Percentiles rank a stretch among this genome's conserved stretches.
These are phyloP conservation scores for Populus davidiana DNA, from an alignment of 345 rosid species.

Conservation along the genomic window DNA sequence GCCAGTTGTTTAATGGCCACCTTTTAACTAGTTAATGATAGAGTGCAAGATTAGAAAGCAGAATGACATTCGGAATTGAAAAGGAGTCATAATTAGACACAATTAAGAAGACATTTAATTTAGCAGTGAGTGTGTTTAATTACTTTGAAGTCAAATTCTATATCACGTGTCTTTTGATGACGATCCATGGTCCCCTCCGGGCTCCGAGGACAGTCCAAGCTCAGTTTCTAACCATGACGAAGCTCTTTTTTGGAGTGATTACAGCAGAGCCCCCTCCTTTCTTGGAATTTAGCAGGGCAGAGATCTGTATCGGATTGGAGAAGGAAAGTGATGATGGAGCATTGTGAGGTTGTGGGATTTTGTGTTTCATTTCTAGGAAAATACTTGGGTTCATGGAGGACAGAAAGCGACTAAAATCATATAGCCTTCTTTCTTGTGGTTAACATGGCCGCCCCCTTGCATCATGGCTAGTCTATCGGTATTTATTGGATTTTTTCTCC, in stretches of 20 bases:
- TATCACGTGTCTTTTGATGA: background rate
- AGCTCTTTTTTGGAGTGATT: no score
- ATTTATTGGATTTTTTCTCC: no score
- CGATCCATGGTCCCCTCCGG: background rate
- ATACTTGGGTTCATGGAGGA: background rate
- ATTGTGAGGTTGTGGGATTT: background rate
- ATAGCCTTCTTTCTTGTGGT: no score
- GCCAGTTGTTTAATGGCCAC: background rate
- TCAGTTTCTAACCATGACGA: background rate
- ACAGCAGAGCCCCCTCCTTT: background rate
- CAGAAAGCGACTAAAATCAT: background rate
- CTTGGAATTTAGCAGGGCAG: slow-evolving; percentile 8
- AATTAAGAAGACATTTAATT: no score
- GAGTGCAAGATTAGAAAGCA: background rate
- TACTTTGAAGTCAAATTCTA: background rate
- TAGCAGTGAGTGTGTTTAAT: background rate
- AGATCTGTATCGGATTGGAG: no score
- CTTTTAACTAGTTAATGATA: no score
- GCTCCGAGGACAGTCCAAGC: background rate
- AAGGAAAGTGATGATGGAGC: background rate
- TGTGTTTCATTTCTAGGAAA: background rate
- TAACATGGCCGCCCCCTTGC: no score
- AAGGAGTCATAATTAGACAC: background rate
- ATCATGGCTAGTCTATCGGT: no score
- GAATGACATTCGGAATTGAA: background rate